Evolutionary conservation across 73 alveolate species (phyloP), one percentile per base, ranked within the genome.

Genomic region (Paramecium primaurelia): DNA sequence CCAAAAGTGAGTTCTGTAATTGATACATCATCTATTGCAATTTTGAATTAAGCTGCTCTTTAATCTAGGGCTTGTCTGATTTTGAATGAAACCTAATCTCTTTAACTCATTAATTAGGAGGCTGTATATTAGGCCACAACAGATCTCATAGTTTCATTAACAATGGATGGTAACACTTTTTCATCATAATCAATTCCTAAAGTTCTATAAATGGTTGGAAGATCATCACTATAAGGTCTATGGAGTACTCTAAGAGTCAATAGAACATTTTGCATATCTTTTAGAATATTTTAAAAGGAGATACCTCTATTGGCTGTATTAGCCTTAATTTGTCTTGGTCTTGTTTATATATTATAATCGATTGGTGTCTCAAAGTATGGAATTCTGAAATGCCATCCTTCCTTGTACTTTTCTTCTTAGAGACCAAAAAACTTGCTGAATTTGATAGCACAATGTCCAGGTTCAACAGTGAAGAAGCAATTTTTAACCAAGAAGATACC

Each of bases 281-380:
- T n/a, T 54, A 18, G 69, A 54, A 64, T 28, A 64, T 28, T 64
- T 32, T 32, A 64, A 34, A 14, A 64, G 42, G 25, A 4, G 47
- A 34, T 64, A 64, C 84, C 84, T 93, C 95, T 93, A 51, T 98
- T 96, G 9, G 99, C 99, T 36, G 99, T 98, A 71, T 90, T 93
- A 25, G 99, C 96, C 73, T 94, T 93, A 92, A 98, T 80, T 30
- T 86, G 40, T 30, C 92, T 86, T 10, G 98, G 98, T 51, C 96
- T 95, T 20, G 99, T 96, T 34, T 98, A 93, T 88, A 96, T 96
- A 60, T 98, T 98, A 85, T 95, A 98, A 59, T 97, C 95, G 86
- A 98, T 96, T 40, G 99, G 99, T 38, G 97, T 94, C 93, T 98
- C 99, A 93, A 98, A 86, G 97, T 98, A 97, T 12, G 99, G 99